Percentiles rank a stretch among this genome's conserved stretches.
phyloP scores from a whole-genome alignment of 768 basidiomycete genomes.

The Kwoniella sp. region DNA sequence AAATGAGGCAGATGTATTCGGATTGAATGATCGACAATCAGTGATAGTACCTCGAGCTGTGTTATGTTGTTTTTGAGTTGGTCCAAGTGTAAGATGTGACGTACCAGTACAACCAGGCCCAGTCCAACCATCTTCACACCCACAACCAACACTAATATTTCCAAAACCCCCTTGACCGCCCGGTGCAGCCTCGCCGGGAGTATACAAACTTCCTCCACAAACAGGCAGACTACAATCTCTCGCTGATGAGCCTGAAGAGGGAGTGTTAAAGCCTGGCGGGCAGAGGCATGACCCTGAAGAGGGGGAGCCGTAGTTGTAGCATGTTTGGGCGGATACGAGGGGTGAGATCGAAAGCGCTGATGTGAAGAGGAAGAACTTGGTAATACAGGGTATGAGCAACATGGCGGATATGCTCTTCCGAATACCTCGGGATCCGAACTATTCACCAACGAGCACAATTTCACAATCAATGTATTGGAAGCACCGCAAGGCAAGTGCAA shows the following conservation, averaged over 20 bases:
- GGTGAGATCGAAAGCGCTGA: not conserved
- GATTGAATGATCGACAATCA: too few species aligned
- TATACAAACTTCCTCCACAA: slow-evolving; percentile 76
- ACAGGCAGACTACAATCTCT: slow-evolving; percentile 58
- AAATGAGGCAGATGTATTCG: not conserved
- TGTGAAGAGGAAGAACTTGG: not conserved
- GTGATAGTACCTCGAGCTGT: too few species aligned
- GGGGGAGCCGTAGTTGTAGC: slow-evolving; percentile 69
- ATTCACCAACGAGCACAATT: too few species aligned
- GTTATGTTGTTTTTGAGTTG: too few species aligned
- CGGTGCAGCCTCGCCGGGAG: slow-evolving; percentile 62
- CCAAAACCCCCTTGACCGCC: slow-evolving; percentile 60
- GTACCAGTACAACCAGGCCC: slow-evolving; percentile 59
- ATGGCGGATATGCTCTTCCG: too few species aligned
- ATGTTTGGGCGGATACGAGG: slow-evolving; percentile 55
- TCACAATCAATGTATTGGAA: too few species aligned
- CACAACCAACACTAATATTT: slow-evolving; percentile 71
- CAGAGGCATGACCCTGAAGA: slow-evolving; percentile 69
- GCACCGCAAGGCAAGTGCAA: too few species aligned
- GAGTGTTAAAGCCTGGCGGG: slow-evolving; percentile 68
- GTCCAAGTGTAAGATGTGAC: slow-evolving; percentile 8
- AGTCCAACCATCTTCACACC: slow-evolving; percentile 73
- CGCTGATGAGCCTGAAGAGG: slow-evolving; percentile 17
- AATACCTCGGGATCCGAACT: too few species aligned
- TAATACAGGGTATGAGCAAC: not conserved